Evolutionary conservation across 2,329 filamentous ascomycete species (phyloP), one percentile per base, ranked within the genome.

Genomic region (Trichothecium roseum): DNA sequence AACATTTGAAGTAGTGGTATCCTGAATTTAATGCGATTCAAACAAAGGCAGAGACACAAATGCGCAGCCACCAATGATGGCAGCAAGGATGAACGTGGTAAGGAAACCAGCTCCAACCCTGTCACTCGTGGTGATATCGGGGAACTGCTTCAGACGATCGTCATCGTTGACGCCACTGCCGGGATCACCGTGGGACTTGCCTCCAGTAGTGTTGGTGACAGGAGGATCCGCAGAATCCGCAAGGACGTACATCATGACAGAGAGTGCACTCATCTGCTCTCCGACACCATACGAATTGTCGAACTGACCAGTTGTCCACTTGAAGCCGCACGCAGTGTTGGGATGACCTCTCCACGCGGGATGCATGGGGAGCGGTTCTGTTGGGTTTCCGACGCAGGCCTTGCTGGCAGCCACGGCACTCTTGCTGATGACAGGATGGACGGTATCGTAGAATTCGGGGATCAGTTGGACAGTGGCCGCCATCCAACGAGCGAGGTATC

Each of bases 401-500:
- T 51, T 45, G 1, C 65, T 70, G 0, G 77, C 78, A 0, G 68
- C 72, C 13, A 49, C 40, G 1, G 72, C 77, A 20, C 61, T 66
- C n/a, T 58, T 53, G 22, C 55, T 51, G 30, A 81, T 54, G n/a
- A 75, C 56, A 5, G 65, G 61, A 46, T 63, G 60, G 41, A 80
- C 68, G 4, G 50, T 56, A 33, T 64, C 55, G 40, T 56, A 60
- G 2, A 67, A 72, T 42, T 65, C 63, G 1, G 75, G 69, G 2
- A 69, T 73, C 47, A 79, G 52, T 50, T 72, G 66, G 6, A 66
- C 57, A 2, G 72, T 69, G 14, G 60, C 61, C 1, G 73, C 67
- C 51, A 80, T 57, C 74, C 79, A 87, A 30, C 82, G 77, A 18
- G 74, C 59, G 18, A 85, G 63, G 54, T 84, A 86, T 9, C 78